Base-by-base conservation (phyloP, 176 grass and related monocot genomes). In the Oryza glaberrima region DNA sequence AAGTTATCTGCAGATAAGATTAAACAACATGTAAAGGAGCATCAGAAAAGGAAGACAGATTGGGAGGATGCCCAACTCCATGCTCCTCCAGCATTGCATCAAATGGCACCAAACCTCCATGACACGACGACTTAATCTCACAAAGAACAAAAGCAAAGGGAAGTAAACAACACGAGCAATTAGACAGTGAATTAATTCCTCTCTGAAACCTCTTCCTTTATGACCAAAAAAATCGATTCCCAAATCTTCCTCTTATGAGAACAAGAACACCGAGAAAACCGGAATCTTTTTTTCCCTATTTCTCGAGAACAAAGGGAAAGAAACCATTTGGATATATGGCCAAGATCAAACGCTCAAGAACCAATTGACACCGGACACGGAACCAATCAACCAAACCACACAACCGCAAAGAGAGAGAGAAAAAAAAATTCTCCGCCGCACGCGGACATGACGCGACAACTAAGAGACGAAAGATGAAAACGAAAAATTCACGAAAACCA, bases 381-480 rank as follows among this genome's bases (percentile, higher is more conserved):
- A 73, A 82, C 35, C 32, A 41, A 41, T 41, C 40, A 41, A 44
- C 9, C 43, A 65, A 81, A 66, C 65, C 26, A 41, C 49, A 85
- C 63, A 23, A 35, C 61, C 30, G 20, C 19, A 11, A 74, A 41
- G 5, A 51, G 69, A 56, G 30, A 32, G 30, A 32, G 30, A 32
- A 3, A 30, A 28, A 28, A 11, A 19, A 84, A 84, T 51, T 65
- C 67, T 36, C 32, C 49, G 11, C n/a, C 49, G 11, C 60, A 76
- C 45, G 28, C 26, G 44, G 86, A 19, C 19, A 58, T 32, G 17
- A 76, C 6, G 77, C 65, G 82, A 86, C 79, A 79, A 64, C 70
- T 84, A 87, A 76, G 85, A 69, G 52, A 34, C 49, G 45, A 80
- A 54, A 65, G 5, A 8, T 52, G 68, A 61, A 68, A 23, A 65